Evolutionary conservation across 768 basidiomycete species (phyloP), one percentile per base, ranked within the genome.

Genomic region (Calocybe indica): DNA sequence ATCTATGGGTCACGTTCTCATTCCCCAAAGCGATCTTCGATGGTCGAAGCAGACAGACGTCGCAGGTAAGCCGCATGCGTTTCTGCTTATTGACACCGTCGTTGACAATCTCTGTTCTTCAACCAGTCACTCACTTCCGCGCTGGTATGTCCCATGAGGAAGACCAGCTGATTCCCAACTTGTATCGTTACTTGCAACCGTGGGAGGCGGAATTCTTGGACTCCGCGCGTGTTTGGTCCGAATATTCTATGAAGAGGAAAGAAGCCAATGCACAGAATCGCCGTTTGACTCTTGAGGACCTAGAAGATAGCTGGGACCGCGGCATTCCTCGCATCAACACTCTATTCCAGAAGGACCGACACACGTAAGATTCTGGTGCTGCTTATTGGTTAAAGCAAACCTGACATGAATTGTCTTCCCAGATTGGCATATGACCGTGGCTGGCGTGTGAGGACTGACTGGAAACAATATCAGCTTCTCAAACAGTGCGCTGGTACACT

Each of bases 231-330:
- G 96, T 99, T 36, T 99, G 96, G 96, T 91, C 87, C 0, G 96
- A 99, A 65, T 99, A 99, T 65, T 94, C 95, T 0, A 90, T 97
- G 92, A 99, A 98, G 76, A 75, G 96, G 57, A 98, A 98, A 66
- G 96, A 99, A 62, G 96, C 96, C n/a, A 96, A 93, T 54, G 95
- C 96, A 1, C 92, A 96, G 63, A 97, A 98, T 68, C 86, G 95
- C 47, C 85, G 96, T 11, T 75, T 99, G 46, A 99, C 96, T 1
- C 74, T 99, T 13, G 96, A 99, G 64, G 96, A 98, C 74, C 76
- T 98, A 28, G 96, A 98, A 64, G 94, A 99, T 61, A 92, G 88
- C 58, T 98, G 95, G 95, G 95, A 97, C 68, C 86, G 94, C 55
- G 93, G 94, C 69, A 96, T 97, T 62, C 94, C 94, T 46, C 84